Percentiles rank a stretch among this genome's conserved stretches.
These are phyloP conservation scores for Trametes cinnabarina DNA, from an alignment of 768 basidiomycete species.

Conservation along the genomic window DNA sequence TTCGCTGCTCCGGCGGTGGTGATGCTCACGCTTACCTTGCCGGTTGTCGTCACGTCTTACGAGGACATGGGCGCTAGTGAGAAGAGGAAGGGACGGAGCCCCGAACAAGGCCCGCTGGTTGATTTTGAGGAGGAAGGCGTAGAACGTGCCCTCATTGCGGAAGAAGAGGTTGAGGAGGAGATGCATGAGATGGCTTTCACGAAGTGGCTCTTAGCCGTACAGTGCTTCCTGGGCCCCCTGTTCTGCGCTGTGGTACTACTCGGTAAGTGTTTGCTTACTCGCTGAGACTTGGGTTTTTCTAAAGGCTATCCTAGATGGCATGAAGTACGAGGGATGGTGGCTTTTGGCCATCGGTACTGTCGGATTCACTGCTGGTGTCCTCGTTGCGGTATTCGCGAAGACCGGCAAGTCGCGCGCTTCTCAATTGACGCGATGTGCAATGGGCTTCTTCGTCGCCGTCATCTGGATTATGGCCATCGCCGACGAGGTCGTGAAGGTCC, in stretches of 20 bases:
- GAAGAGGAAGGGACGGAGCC: constrained; percentile 29
- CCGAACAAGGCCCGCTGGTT: constrained; percentile 46
- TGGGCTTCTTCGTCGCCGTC: constrained; percentile 88
- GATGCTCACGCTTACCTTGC: constrained; percentile 82
- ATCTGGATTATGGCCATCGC: constrained; percentile 99
- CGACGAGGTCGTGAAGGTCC: constrained; percentile 89
- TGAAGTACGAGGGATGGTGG: constrained; percentile 46
- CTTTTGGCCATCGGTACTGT: constrained; percentile 51
- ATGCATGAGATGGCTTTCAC: constrained; percentile 64
- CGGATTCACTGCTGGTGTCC: constrained; percentile 51
- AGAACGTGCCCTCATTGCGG: constrained; percentile 67
- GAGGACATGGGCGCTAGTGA: constrained; percentile 34
- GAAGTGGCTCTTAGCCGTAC: constrained; percentile 82
- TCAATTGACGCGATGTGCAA: constrained; percentile 73
- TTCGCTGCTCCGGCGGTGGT: constrained; percentile 88
- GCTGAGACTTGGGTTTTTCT: too few species aligned
- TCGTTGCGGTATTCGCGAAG: constrained; percentile 60
- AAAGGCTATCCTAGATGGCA: constrained; percentile 39
- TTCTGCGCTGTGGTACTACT: constrained; percentile 78
- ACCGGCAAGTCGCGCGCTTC: constrained; percentile 56
- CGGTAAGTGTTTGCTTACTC: constrained; percentile 60
- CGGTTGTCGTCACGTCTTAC: constrained; percentile 77
- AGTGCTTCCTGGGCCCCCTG: constrained; percentile 79
- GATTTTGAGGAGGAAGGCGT: constrained; percentile 78
- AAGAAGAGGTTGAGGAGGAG: constrained; percentile 70